These are phyloP conservation scores for Penicillium thymicola DNA, from an alignment of 2,329 filamentous ascomycete species.

Conservation along the genomic window DNA sequence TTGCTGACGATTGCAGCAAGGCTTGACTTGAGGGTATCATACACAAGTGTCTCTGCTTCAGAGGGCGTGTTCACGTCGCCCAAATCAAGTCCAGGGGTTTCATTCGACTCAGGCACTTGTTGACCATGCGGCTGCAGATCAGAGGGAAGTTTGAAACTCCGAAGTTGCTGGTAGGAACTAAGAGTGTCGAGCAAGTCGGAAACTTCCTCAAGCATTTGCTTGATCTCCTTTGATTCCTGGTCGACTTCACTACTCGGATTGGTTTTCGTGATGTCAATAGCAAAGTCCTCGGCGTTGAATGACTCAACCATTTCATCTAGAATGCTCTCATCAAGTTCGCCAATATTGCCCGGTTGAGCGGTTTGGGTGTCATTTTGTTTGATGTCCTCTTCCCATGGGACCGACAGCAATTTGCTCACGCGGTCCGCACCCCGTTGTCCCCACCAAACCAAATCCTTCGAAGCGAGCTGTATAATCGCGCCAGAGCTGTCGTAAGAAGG, in stretches of 20 bases:
- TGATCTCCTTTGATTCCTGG: constrained; percentile 44
- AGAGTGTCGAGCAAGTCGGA: constrained; percentile 61
- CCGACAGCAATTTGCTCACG: constrained; percentile 36
- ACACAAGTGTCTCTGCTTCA: constrained; percentile 56
- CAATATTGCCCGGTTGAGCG: constrained; percentile 30
- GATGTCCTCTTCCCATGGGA: constrained; percentile 20
- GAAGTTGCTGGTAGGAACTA: constrained; percentile 60
- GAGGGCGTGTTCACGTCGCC: constrained; percentile 53
- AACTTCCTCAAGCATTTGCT: constrained; percentile 55
- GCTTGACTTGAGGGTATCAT: constrained; percentile 72
- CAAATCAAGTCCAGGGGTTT: constrained; percentile 17
- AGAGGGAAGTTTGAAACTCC: constrained; percentile 45
- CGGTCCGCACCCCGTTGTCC: constrained; percentile 40
- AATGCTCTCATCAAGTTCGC: constrained; percentile 38
- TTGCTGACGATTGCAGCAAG: constrained; percentile 69
- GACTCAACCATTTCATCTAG: constrained; percentile 44
- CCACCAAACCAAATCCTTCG: constrained; percentile 48
- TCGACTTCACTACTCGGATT: constrained; percentile 31
- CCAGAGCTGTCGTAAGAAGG: constrained; percentile 46
- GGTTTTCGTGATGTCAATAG: constrained; percentile 21
- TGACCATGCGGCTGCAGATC: constrained; percentile 1
- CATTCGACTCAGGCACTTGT: constrained; percentile 35
- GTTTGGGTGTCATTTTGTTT: constrained; percentile 17
- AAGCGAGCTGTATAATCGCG: constrained; percentile 41
- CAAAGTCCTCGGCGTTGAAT: constrained; percentile 38